These are phyloP conservation scores for Neurospora sp. DNA, from an alignment of 495 filamentous ascomycete species.

Conservation along the genomic window DNA sequence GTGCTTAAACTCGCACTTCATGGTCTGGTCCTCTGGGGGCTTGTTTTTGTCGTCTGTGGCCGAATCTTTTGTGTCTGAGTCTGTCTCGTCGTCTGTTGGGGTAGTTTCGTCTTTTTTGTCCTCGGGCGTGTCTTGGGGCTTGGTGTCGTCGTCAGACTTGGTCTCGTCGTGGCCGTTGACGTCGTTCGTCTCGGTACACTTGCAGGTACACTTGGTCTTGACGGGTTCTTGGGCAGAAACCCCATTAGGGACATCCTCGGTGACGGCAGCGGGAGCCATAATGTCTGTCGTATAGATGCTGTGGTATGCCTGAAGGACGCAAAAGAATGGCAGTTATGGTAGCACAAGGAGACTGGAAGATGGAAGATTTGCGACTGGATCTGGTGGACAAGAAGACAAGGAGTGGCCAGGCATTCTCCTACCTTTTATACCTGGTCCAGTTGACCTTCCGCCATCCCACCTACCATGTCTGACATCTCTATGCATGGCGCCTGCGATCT, in stretches of 20 bases:
- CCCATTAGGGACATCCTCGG: background rate
- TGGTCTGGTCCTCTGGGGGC: slow-evolving; percentile 12
- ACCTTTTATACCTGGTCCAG: background rate
- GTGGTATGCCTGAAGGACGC: background rate
- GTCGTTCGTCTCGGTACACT: background rate
- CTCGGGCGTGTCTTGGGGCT: background rate
- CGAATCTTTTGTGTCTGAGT: background rate
- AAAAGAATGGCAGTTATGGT: background rate
- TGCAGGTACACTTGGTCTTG: background rate
- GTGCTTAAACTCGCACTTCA: slow-evolving; percentile 32
- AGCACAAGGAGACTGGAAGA: background rate
- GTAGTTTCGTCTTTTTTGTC: background rate
- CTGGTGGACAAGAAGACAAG: background rate
- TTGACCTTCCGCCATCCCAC: background rate
- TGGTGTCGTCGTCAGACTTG: background rate
- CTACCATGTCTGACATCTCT: background rate
- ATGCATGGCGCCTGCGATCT: background rate
- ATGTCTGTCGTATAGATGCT: background rate
- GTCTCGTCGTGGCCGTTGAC: background rate
- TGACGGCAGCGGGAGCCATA: background rate
- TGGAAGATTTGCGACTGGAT: background rate
- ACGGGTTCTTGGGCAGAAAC: background rate
- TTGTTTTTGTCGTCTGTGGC: background rate
- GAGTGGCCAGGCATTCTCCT: background rate
- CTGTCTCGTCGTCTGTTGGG: too few species aligned